Evolutionary conservation across 805 yeast species (phyloP).

Genomic region (Ogataea allantospora): DNA sequence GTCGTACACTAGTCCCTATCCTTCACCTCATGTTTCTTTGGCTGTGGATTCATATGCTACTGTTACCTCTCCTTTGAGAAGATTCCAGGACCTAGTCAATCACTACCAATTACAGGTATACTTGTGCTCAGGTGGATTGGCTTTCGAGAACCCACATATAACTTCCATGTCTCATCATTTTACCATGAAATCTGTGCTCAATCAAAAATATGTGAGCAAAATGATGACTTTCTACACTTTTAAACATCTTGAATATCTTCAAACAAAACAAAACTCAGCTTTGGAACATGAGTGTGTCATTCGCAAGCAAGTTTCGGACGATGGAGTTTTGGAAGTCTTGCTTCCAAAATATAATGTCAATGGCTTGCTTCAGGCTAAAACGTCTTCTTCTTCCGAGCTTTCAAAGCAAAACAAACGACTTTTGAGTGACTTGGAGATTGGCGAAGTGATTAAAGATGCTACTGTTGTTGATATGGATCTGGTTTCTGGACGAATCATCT

Average conservation of each 20-base stretch:
- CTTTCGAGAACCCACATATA: constrained; percentile 36
- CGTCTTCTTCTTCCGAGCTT: constrained; percentile 26
- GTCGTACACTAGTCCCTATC: constrained; percentile 47
- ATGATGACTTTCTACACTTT: constrained; percentile 31
- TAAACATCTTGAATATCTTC: constrained; percentile 29
- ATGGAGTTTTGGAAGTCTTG: constrained; percentile 32
- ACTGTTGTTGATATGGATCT: constrained; percentile 42
- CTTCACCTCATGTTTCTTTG: constrained; percentile 56
- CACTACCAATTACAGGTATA: constrained; percentile 70
- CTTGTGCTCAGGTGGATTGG: constrained; percentile 29
- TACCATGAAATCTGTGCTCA: constrained; percentile 42
- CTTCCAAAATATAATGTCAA: constrained; percentile 34
- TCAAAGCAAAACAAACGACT: constrained; percentile 20
- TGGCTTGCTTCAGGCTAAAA: constrained; percentile 28
- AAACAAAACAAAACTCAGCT: constrained; percentile 13
- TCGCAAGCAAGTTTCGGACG: constrained; percentile 41
- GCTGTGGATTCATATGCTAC: constrained; percentile 66
- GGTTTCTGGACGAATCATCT: constrained; percentile 40
- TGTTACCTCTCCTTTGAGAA: constrained; percentile 85
- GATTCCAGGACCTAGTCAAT: constrained; percentile 75
- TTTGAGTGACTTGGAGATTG: constrained; percentile 39
- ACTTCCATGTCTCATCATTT: constrained; percentile 42
- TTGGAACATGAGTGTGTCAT: constrained; percentile 43
- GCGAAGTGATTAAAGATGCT: constrained; percentile 42
- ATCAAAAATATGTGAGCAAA: constrained; percentile 29